phyloP scores from a whole-genome alignment of 805 yeast species.

The Starmerella riodocensis region DNA sequence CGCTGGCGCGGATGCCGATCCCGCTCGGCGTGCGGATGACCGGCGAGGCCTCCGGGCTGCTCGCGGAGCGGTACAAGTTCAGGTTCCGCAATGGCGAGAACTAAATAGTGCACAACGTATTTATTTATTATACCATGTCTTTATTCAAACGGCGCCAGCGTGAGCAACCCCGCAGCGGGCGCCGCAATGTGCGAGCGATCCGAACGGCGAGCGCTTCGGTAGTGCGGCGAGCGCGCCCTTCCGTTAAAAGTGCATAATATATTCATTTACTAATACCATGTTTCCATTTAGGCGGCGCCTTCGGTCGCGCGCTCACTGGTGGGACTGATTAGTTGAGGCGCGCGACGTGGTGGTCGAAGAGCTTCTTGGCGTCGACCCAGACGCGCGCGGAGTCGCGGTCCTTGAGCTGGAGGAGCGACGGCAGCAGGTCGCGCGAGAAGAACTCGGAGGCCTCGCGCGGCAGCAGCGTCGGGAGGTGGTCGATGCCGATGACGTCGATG shows the following conservation, averaged over 20 bases:
- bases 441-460: slow-evolving; percentile 97
- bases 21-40: background rate
- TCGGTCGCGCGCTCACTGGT: too few species aligned
- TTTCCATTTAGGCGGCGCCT: too few species aligned
- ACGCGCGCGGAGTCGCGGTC: slow-evolving; percentile 72
- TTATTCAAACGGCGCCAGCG: too few species aligned
- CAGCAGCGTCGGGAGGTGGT: slow-evolving; percentile 85
- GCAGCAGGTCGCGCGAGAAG: slow-evolving; percentile 75
- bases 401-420: slow-evolving; percentile 75
- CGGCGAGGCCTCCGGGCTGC: background rate
- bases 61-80: background rate
- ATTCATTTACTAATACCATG: too few species aligned
- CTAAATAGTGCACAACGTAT: too few species aligned
- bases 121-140: too few species aligned
- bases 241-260: too few species aligned
- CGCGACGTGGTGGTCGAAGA: slow-evolving; percentile 74
- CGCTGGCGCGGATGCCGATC: too few species aligned
- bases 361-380: slow-evolving; percentile 77
- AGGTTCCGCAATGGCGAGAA: background rate
- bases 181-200: too few species aligned
- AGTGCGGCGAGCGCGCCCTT: too few species aligned
- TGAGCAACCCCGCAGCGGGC: too few species aligned
- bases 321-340: slow-evolving; percentile 35
- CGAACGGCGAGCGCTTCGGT: too few species aligned
- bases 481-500: slow-evolving; percentile 84